Conservation (phyloP, 306 rosid species). For the Acmispon strigosus region DNA sequence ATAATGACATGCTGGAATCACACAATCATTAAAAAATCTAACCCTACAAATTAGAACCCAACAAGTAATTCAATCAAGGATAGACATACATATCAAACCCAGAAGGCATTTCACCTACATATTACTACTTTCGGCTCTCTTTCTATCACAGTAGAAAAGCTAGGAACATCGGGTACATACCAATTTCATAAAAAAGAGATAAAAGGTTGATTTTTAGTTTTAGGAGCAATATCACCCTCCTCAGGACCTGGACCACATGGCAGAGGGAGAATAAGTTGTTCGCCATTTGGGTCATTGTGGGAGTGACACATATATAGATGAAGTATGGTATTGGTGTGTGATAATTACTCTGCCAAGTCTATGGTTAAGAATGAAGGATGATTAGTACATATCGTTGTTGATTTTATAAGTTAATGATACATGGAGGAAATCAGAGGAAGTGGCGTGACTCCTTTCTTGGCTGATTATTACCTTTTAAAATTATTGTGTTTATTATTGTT, state of each 20-base stretch:
- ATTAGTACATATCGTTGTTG: not conserved
- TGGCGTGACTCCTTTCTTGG: slow-evolving; percentile 24
- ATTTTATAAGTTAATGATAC: slow-evolving; percentile 16
- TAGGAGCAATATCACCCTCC: not conserved
- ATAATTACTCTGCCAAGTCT: slow-evolving; percentile 11
- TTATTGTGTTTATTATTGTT: not conserved
- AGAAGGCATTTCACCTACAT: not conserved
- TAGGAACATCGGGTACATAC: slow-evolving; percentile 28
- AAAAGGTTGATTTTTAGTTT: slow-evolving; percentile 16
- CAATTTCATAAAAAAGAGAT: slow-evolving; percentile 16
- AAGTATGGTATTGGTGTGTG: not conserved
- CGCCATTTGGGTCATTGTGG: slow-evolving; percentile 19
- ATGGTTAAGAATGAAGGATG: slow-evolving; percentile 20
- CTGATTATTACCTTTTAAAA: slow-evolving; percentile 18
- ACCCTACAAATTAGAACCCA: not conserved
- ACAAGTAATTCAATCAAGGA: not conserved
- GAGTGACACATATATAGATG: not conserved
- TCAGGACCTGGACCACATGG: slow-evolving; percentile 25
- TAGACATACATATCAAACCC: not conserved
- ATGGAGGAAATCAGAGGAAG: slow-evolving; percentile 11
- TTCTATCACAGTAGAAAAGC: slow-evolving; percentile 11
- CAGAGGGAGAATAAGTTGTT: not conserved
- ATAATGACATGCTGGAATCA: not conserved
- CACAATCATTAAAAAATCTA: not conserved
- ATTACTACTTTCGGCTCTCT: slow-evolving; percentile 17